phyloP scores from a whole-genome alignment of 192 early-diverging fungal species.

The Nowakowskiella sp. region DNA sequence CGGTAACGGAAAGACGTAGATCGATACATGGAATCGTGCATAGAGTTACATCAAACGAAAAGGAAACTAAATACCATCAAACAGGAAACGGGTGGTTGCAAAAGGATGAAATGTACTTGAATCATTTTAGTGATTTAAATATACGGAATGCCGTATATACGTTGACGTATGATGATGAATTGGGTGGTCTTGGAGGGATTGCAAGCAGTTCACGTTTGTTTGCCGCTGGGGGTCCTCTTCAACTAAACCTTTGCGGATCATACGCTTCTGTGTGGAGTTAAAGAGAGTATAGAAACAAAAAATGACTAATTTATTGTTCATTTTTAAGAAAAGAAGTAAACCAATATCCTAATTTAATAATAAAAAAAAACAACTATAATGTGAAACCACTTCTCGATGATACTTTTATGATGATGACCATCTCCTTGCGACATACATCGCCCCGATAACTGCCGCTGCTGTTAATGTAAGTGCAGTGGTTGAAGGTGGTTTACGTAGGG shows the following conservation, averaged over 20 bases:
- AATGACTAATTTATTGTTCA: too few relatives aligned
- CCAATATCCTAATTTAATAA: too few relatives aligned
- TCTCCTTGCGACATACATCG: too few relatives aligned
- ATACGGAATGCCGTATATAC: slow-evolving; percentile 57
- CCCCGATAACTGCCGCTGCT: too few relatives aligned
- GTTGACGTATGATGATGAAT: slow-evolving; percentile 34
- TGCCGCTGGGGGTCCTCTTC: slow-evolving; percentile 58
- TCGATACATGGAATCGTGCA: not conserved
- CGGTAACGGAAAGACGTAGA: not conserved
- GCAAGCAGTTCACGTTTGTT: slow-evolving; percentile 32
- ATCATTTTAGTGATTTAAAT: slow-evolving; percentile 36
- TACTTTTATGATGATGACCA: too few relatives aligned
- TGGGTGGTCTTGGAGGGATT: not conserved
- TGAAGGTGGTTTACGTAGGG: too few relatives aligned
- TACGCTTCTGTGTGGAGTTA: slow-evolving; percentile 36
- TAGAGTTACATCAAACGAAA: slow-evolving; percentile 11
- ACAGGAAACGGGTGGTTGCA: slow-evolving; percentile 45
- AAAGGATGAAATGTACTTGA: slow-evolving; percentile 35
- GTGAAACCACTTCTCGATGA: too few relatives aligned
- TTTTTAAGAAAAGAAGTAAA: too few relatives aligned
- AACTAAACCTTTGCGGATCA: slow-evolving; percentile 36
- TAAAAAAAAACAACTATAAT: too few relatives aligned
- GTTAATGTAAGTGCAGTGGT: too few relatives aligned
- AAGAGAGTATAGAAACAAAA: too few relatives aligned
- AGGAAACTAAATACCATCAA: slow-evolving; percentile 15